These are phyloP conservation scores for Penicillium odoratum DNA, from an alignment of 495 filamentous ascomycete species.

Conservation along the genomic window DNA sequence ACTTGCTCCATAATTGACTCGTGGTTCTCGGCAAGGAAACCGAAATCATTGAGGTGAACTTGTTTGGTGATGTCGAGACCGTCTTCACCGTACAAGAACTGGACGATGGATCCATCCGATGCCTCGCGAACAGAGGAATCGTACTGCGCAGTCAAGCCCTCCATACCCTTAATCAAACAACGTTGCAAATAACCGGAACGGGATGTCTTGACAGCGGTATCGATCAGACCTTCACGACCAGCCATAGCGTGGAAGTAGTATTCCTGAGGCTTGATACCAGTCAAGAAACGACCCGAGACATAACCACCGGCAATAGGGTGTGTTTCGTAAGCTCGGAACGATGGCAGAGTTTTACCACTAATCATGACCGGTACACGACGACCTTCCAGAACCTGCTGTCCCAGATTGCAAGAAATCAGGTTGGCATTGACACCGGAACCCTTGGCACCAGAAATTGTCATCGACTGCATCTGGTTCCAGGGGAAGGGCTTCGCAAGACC, in stretches of 20 bases:
- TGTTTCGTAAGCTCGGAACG: slow-evolving; percentile 89
- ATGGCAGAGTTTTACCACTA: slow-evolving; percentile 93
- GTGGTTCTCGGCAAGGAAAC: slow-evolving; percentile 83
- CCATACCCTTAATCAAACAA: slow-evolving; percentile 99
- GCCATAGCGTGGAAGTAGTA: slow-evolving; percentile 99
- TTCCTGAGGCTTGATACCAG: slow-evolving; percentile 94
- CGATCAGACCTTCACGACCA: slow-evolving; percentile 96
- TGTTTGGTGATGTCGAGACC: slow-evolving; percentile 92
- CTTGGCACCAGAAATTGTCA: slow-evolving; percentile 97
- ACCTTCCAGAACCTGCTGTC: slow-evolving; percentile 95
- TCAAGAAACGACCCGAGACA: slow-evolving; percentile 94
- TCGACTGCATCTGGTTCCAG: slow-evolving; percentile 97
- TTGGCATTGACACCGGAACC: slow-evolving; percentile 92
- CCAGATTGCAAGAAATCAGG: slow-evolving; percentile 95
- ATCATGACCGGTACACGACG: slow-evolving; percentile 96
- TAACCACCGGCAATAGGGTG: slow-evolving; percentile 91
- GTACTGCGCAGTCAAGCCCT: slow-evolving; percentile 87
- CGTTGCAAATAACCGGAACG: slow-evolving; percentile 95
- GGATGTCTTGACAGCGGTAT: slow-evolving; percentile 98
- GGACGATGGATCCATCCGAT: slow-evolving; percentile 86
- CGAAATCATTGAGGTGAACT: slow-evolving; percentile 86
- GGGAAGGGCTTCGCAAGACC: slow-evolving; percentile 92
- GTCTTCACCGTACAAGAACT: slow-evolving; percentile 97
- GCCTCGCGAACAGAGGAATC: slow-evolving; percentile 88
- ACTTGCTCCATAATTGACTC: slow-evolving; percentile 55